Evolutionary conservation across 768 basidiomycete genomes (phyloP).

Genomic region (Infundibulicybe gibba): DNA sequence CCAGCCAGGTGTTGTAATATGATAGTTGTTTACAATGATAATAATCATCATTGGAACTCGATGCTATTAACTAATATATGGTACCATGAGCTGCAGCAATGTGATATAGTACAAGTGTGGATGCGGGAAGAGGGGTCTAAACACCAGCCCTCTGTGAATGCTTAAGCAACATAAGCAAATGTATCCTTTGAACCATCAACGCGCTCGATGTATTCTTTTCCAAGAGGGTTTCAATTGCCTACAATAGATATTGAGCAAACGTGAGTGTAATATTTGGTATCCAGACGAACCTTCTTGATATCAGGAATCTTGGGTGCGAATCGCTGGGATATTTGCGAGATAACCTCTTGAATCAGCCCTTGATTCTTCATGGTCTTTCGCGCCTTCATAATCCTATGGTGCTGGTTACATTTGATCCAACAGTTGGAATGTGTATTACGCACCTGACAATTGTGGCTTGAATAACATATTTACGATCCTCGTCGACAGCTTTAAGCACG

Average conservation of each 20-base stretch:
- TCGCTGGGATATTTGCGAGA: slow-evolving; percentile 84
- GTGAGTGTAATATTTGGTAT: neutral
- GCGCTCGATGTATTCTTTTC: slow-evolving; percentile 99
- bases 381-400: slow-evolving; percentile 88
- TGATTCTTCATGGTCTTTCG: slow-evolving; percentile 97
- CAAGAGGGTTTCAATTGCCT: slow-evolving; percentile 90
- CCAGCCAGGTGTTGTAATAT: slow-evolving; percentile 56
- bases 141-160: neutral
- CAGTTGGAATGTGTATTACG: slow-evolving; percentile 9
- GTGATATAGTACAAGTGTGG: slow-evolving; percentile 2
- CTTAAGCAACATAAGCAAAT: slow-evolving; percentile 73
- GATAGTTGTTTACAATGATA: slow-evolving; percentile 8
- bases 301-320: slow-evolving; percentile 95
- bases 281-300: slow-evolving; percentile 82
- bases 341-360: slow-evolving; percentile 84
- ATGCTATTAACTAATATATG: neutral
- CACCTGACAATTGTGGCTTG: slow-evolving; percentile 92
- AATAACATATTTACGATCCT: slow-evolving; percentile 96
- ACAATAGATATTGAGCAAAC: slow-evolving; percentile 9
- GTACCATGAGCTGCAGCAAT: neutral
- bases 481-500: slow-evolving; percentile 93
- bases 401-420: neutral
- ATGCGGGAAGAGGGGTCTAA: neutral
- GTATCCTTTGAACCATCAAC: slow-evolving; percentile 91
- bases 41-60: too few species aligned